A percentile compares a stretch with the other conserved stretches of the same genome.
Evolutionary conservation across 2,329 filamentous ascomycete species (phyloP).

Genomic region (Didymella sp.): DNA sequence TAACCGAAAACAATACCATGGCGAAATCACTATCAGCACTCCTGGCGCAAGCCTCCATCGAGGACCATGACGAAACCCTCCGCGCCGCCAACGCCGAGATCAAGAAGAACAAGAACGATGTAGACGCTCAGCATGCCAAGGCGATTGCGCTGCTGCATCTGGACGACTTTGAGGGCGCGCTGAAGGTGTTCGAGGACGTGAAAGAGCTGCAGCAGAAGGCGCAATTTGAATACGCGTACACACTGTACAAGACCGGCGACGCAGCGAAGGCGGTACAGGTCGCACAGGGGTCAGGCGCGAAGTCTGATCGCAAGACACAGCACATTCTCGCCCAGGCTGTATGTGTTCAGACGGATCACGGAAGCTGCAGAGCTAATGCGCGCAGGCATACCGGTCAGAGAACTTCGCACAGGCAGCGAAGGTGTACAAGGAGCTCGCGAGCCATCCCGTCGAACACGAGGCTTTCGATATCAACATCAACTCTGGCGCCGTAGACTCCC

Average conservation of each 20-base stretch:
- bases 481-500: slow-evolving; percentile 72
- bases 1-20: slow-evolving; percentile 41
- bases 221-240: slow-evolving; percentile 76
- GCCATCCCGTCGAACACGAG: slow-evolving; percentile 62
- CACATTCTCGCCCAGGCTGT: slow-evolving; percentile 70
- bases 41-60: slow-evolving; percentile 64
- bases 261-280: slow-evolving; percentile 68
- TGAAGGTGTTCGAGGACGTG: slow-evolving; percentile 70
- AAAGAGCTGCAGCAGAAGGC: slow-evolving; percentile 67
- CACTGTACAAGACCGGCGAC: slow-evolving; percentile 80
- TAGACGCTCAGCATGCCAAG: slow-evolving; percentile 71
- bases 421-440: slow-evolving; percentile 67
- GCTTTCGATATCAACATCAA: slow-evolving; percentile 81
- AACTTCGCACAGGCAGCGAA: slow-evolving; percentile 71
- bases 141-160: slow-evolving; percentile 80
- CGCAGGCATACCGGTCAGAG: slow-evolving; percentile 74
- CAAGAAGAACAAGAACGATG: slow-evolving; percentile 64
- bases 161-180: slow-evolving; percentile 80
- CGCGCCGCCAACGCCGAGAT: slow-evolving; percentile 65
- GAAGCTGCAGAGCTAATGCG: slow-evolving; percentile 21
- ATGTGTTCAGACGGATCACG: slow-evolving; percentile 33
- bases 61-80: slow-evolving; percentile 78
- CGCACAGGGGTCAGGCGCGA: slow-evolving; percentile 49
- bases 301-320: slow-evolving; percentile 57
- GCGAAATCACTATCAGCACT: slow-evolving; percentile 61